Base-by-base conservation (phyloP, 306 rosid species). In the Glycine latifolia region DNA sequence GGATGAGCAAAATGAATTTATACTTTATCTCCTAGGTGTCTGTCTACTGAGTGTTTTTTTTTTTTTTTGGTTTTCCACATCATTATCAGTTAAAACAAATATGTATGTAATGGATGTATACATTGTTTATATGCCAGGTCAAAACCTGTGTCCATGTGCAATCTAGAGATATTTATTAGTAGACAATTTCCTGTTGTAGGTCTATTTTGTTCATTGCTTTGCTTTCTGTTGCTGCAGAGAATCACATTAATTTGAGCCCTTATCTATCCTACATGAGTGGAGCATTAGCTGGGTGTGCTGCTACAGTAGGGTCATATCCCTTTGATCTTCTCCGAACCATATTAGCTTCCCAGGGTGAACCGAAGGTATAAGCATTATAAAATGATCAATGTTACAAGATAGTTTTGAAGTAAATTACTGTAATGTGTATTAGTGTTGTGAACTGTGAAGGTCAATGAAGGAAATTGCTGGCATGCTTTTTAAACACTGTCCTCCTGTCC, bases 321-420 rank as follows among this genome's bases (percentile, higher is more conserved):
- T 96, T 96, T 90, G 99, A 96, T 92, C 99, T 96, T 84, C 88
- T 96, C 20, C 91, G 99, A 71, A 96, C 99, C 75, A 87, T 96
- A 84, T 84, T 96, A 85, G 98, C 99, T 83, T 96, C 98, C 77
- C 99, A 96, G 78, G 99, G 99, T 71, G 98, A 96, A 89, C 99
- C 98, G 1, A 96, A 96, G 97, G 99, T 95, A 87, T 79, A 39
- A 2, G 43, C 52, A 72, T 60, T 78, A 43, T 77, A 43, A 46
- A 60, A 87, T 33, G 39, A 16, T 46, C 44, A 49, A 52, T 52
- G 66, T 67, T 49, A 26, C 68, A 2, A 33, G 39, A 31, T 14
- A 5, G 53, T 71, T 77, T 73, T 20, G 55, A 73, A 81, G 4
- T 73, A 44, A 83, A 16, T 59, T 58, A 41, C 52, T 35, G 61